Evolutionary conservation across 2,329 filamentous ascomycete genomes (phyloP).

Genomic region (Botrytis aclada): DNA sequence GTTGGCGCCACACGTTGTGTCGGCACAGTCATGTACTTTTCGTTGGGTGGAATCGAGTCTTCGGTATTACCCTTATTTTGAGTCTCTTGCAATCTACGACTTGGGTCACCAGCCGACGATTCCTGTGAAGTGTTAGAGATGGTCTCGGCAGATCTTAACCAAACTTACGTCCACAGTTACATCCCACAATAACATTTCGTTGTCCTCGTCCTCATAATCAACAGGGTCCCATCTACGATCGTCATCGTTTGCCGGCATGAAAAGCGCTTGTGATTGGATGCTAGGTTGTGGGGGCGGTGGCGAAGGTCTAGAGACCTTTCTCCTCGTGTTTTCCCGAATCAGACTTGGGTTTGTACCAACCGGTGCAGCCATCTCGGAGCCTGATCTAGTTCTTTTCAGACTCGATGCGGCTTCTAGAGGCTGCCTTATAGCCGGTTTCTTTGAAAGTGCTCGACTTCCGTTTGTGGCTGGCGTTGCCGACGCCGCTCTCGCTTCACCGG

Average conservation of each 20-base stretch:
- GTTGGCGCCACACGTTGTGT: constrained; percentile 61
- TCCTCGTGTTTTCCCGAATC: constrained; percentile 32
- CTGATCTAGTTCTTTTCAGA: constrained; percentile 28
- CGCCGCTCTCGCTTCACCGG: constrained; percentile 54
- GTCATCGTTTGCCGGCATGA: constrained; percentile 63
- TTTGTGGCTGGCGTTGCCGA: constrained; percentile 33
- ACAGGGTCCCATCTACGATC: constrained; percentile 71
- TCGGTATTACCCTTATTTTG: constrained; percentile 23
- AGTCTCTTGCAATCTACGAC: constrained; percentile 23
- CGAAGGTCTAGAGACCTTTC: constrained; percentile 45
- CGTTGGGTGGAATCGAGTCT: not conserved
- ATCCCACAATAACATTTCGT: constrained; percentile 72
- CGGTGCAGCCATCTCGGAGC: constrained; percentile 34
- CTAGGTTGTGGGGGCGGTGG: constrained; percentile 55
- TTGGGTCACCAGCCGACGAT: constrained; percentile 31
- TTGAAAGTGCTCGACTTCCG: constrained; percentile 30
- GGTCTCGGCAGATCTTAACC: not conserved
- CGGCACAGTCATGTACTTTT: constrained; percentile 20
- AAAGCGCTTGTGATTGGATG: constrained; percentile 64
- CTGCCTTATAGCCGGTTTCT: constrained; percentile 32
- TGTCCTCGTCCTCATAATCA: constrained; percentile 61
- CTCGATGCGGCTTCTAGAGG: constrained; percentile 33
- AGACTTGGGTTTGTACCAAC: constrained; percentile 24
- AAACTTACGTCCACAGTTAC: constrained; percentile 58
- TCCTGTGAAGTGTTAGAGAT: constrained; percentile 37